A percentile compares a stretch with the other conserved stretches of the same genome.
Evolutionary conservation across 768 basidiomycete genomes (phyloP).

Genomic region (Lactarius tabidus): DNA sequence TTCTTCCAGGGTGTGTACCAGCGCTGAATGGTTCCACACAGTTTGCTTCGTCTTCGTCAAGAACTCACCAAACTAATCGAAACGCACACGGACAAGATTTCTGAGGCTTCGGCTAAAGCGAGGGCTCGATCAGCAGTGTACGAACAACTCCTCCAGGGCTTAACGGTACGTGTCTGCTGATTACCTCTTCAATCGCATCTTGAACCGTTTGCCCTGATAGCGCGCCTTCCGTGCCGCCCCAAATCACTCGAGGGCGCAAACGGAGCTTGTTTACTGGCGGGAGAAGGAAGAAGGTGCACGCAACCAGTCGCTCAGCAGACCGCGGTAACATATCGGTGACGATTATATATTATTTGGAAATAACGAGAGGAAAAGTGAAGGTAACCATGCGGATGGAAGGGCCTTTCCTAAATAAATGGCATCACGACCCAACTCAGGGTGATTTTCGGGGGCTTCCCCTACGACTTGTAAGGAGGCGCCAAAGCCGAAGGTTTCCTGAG

Average conservation of each 20-base stretch:
- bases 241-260: constrained; percentile 81
- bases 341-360: constrained; percentile 7
- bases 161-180: constrained; percentile 54
- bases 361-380: not conserved
- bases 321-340: not conserved
- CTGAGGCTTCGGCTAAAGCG: constrained; percentile 56
- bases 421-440: not conserved
- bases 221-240: constrained; percentile 58
- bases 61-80: constrained; percentile 76
- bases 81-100: constrained; percentile 64
- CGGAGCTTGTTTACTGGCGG: constrained; percentile 83
- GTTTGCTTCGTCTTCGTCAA: constrained; percentile 78
- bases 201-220: constrained; percentile 34
- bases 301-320: constrained; percentile 32
- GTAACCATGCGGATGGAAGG: constrained; percentile 5
- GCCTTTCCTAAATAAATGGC: constrained; percentile 8
- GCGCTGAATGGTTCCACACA: constrained; percentile 32
- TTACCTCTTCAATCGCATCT: constrained; percentile 3
- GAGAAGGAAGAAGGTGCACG: constrained; percentile 78
- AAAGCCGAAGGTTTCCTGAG: constrained; percentile 22
- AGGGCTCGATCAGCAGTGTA: constrained; percentile 71
- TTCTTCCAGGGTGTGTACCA: not conserved
- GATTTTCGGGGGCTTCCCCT: not conserved
- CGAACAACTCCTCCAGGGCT: constrained; percentile 67
- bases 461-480: constrained; percentile 36